Evolutionary conservation across 2,329 filamentous ascomycete genomes (phyloP).

Genomic region (Didymella lethalis): DNA sequence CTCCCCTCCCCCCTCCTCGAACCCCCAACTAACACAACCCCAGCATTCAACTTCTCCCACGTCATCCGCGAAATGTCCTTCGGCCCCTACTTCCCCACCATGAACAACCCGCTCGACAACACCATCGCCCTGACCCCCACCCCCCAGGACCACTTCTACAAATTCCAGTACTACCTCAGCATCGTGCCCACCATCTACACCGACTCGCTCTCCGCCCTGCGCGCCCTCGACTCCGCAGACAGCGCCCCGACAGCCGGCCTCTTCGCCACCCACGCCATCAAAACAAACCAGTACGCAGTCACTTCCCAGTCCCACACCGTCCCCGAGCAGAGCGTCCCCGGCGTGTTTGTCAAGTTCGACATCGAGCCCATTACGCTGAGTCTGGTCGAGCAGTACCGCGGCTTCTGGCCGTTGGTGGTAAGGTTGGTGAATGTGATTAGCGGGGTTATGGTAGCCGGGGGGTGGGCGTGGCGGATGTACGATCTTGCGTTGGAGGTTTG

Average conservation of each 20-base stretch:
- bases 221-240: constrained; percentile 49
- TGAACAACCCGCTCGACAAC: constrained; percentile 92
- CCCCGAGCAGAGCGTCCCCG: constrained; percentile 75
- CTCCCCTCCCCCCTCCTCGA: constrained; percentile 22
- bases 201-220: constrained; percentile 59
- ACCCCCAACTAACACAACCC: constrained; percentile 6
- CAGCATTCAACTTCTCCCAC: constrained; percentile 97
- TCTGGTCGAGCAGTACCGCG: constrained; percentile 80
- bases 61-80: constrained; percentile 96
- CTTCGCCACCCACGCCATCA: constrained; percentile 66
- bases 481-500: constrained; percentile 72
- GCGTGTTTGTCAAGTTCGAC: constrained; percentile 98
- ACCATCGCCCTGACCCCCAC: constrained; percentile 86
- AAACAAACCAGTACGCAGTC: constrained; percentile 97
- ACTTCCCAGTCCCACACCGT: constrained; percentile 83
- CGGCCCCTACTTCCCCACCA: constrained; percentile 92
- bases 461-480: constrained; percentile 87
- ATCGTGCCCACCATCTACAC: constrained; percentile 94
- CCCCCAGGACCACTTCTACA: constrained; percentile 82
- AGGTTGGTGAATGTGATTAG: constrained; percentile 89
- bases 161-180: constrained; percentile 97
- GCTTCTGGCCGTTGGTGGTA: constrained; percentile 77
- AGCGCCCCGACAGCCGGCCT: constrained; percentile 48
- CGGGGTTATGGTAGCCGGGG: constrained; percentile 89
- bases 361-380: constrained; percentile 93